phyloP scores from a whole-genome alignment of 1,284 basidiomycete genomes.

The Calocybe gambosa region DNA sequence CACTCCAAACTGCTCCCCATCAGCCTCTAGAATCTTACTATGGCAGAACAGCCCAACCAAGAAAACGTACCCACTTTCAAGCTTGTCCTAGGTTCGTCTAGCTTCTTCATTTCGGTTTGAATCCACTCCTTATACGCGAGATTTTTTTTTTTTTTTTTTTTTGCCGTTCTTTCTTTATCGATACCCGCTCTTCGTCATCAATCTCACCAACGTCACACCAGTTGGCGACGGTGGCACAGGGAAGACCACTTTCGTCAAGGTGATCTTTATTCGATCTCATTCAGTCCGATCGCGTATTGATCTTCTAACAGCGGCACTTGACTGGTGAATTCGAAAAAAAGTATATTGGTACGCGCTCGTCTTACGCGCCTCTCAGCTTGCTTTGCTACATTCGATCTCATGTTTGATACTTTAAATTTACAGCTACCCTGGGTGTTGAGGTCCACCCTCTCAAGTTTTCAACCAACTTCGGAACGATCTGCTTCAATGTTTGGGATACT shows the following conservation, averaged over 20 bases:
- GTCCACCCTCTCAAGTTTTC: slow-evolving; percentile 96
- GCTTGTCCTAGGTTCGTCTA: slow-evolving; percentile 85
- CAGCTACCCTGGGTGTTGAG: slow-evolving; percentile 98
- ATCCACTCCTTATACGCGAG: slow-evolving; percentile 22
- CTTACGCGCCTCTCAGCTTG: neutral
- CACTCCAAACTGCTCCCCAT: slow-evolving; percentile 18
- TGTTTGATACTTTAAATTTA: slow-evolving; percentile 18
- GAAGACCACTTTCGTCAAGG: slow-evolving; percentile 98
- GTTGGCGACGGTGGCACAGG: slow-evolving; percentile 99
- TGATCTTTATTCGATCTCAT: slow-evolving; percentile 26
- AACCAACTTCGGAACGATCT: slow-evolving; percentile 98
- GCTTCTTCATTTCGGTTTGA: neutral
- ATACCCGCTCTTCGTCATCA: slow-evolving; percentile 24
- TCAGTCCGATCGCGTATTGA: slow-evolving; percentile 50
- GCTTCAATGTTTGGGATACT: slow-evolving; percentile 99
- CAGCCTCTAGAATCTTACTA: slow-evolving; percentile 25
- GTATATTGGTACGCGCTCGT: slow-evolving; percentile 79
- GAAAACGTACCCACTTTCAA: slow-evolving; percentile 86
- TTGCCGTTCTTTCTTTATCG: slow-evolving; percentile 22
- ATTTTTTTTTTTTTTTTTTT: slow-evolving; percentile 18
- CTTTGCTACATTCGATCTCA: slow-evolving; percentile 11
- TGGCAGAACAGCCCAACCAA: slow-evolving; percentile 31
- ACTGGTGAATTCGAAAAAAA: slow-evolving; percentile 99
- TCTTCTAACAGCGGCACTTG: slow-evolving; percentile 82
- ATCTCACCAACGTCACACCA: slow-evolving; percentile 29